phyloP scores from a whole-genome alignment of 2,329 filamentous ascomycete species.

The Colletotrichum tamarilloi region DNA sequence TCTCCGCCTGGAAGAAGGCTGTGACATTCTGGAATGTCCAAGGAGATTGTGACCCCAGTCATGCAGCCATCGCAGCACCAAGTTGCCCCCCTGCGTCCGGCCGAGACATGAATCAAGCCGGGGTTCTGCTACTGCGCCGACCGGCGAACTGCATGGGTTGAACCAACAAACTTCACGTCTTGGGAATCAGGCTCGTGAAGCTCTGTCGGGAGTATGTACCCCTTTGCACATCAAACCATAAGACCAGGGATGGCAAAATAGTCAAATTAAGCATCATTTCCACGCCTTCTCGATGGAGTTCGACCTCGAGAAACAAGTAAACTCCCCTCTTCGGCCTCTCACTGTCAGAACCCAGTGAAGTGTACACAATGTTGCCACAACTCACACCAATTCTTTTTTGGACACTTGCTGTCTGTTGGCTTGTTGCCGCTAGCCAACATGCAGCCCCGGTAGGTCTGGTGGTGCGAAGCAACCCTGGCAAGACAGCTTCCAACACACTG shows the following conservation, averaged over 20 bases:
- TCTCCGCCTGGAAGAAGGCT: background rate
- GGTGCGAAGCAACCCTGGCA: constrained; percentile 10
- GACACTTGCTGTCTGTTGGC: background rate
- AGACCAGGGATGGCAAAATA: background rate
- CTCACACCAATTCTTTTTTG: background rate
- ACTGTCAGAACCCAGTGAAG: too few relatives aligned
- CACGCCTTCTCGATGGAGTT: background rate
- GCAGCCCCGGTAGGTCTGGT: constrained; percentile 5
- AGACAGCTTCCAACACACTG: constrained; percentile 13
- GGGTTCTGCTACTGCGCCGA: too few relatives aligned
- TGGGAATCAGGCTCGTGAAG: background rate
- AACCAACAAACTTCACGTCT: background rate
- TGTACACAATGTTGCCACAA: background rate
- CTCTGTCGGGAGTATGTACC: background rate
- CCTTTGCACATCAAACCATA: background rate
- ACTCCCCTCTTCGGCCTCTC: background rate
- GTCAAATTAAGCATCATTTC: background rate
- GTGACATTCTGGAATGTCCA: background rate
- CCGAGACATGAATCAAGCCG: background rate
- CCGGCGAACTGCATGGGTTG: background rate
- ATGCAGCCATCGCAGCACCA: background rate
- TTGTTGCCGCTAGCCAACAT: background rate
- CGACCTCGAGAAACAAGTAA: background rate
- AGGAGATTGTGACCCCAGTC: background rate
- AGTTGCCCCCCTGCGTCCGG: background rate